A percentile compares a stretch with the other conserved stretches of the same genome.
Conservation (phyloP, 192 early-diverging fungal species). For the Coemansia umbellata region DNA sequence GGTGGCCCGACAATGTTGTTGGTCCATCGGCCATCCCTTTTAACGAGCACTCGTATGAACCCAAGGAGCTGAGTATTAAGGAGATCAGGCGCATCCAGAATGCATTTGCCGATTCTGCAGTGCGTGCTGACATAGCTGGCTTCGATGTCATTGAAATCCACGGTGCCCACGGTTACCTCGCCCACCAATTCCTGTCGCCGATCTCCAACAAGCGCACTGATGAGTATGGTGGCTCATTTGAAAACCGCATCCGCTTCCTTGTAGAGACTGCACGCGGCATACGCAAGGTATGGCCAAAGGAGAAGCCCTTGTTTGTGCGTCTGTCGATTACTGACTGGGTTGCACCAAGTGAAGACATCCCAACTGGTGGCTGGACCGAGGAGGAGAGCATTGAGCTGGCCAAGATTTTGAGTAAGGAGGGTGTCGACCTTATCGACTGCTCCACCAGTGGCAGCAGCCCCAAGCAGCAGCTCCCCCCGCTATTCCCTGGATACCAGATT, state of each 20-base stretch:
- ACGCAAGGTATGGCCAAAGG: slow-evolving; percentile 67
- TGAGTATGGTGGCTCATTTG: slow-evolving; percentile 85
- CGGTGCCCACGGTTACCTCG: slow-evolving; percentile 86
- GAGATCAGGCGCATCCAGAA: slow-evolving; percentile 64
- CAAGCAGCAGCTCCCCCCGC: slow-evolving; percentile 42
- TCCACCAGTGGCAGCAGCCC: slow-evolving; percentile 73
- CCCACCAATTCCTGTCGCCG: slow-evolving; percentile 76
- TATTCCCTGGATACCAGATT: slow-evolving; percentile 62
- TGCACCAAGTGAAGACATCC: slow-evolving; percentile 33
- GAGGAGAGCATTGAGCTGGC: slow-evolving; percentile 69
- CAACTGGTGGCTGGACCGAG: slow-evolving; percentile 62
- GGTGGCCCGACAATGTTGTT: slow-evolving; percentile 71
- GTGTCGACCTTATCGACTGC: slow-evolving; percentile 85
- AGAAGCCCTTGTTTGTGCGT: slow-evolving; percentile 83
- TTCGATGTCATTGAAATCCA: slow-evolving; percentile 92
- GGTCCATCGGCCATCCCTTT: slow-evolving; percentile 59
- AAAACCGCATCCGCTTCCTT: slow-evolving; percentile 79
- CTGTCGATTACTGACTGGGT: slow-evolving; percentile 77
- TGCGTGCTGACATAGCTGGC: slow-evolving; percentile 70
- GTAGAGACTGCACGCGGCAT: slow-evolving; percentile 64
- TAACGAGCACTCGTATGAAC: slow-evolving; percentile 16
- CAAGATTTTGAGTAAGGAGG: slow-evolving; percentile 53
- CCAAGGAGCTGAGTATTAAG: slow-evolving; percentile 56
- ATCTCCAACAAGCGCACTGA: slow-evolving; percentile 85
- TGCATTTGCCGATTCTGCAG: slow-evolving; percentile 63